These are phyloP conservation scores for Mitragyna speciosa DNA, from an alignment of 257 asterid genomes.

Conservation along the genomic window DNA sequence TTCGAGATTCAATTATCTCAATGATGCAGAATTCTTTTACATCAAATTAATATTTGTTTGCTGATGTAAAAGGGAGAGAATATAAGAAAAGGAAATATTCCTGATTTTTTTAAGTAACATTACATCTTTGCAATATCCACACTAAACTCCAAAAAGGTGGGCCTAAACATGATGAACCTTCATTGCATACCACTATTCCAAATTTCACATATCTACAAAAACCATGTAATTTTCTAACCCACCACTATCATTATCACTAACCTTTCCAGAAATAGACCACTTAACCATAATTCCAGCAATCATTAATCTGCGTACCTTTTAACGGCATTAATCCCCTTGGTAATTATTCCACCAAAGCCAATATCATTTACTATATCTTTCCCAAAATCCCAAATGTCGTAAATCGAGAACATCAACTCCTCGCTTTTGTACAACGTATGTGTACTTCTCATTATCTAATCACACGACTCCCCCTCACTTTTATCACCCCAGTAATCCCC, in stretches of 20 bases:
- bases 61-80: not conserved
- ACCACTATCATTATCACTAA: conserved; percentile 25
- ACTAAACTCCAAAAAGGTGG: conserved; percentile 13
- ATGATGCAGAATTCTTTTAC: not conserved
- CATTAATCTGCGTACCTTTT: conserved; percentile 12
- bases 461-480: not conserved
- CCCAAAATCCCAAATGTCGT: conserved; percentile 1
- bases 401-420: not conserved
- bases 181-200: not conserved
- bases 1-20: too few species aligned
- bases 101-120: not conserved
- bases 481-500: not conserved
- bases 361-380: not conserved
- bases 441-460: not conserved
- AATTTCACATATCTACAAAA: not conserved
- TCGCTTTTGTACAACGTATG: conserved; percentile 4
- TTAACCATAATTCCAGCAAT: conserved; percentile 21
- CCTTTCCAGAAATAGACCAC: conserved; percentile 20
- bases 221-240: conserved; percentile 1
- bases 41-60: not conserved
- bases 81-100: not conserved
- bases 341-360: not conserved
- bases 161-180: conserved; percentile 5
- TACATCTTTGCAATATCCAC: not conserved
- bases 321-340: not conserved